Base-by-base conservation (phyloP, 305 asterid species). In the Rubia tinctorum region DNA sequence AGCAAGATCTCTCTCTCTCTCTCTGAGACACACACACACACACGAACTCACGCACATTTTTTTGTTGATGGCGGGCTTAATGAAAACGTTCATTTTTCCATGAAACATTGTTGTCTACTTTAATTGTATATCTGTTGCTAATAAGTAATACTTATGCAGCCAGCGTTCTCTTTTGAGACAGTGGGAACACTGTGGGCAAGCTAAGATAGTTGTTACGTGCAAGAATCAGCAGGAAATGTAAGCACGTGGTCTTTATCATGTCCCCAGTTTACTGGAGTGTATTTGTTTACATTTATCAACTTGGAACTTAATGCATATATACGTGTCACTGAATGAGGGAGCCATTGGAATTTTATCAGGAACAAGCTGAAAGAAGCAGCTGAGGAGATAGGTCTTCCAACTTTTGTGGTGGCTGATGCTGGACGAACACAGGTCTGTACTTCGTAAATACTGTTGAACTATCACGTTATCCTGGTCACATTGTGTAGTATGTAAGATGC, bases 191-290 rank as follows among this genome's bases (percentile, higher is more conserved):
- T 80, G 90, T 34, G 97, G 99, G 51, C 97, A 94, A 77, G 91
- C 99, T 76, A 94, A 94, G 79, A 94, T 94, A 76, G 97, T 94
- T 14, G 93, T 94, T 49, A 87, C 96, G 8, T 94, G 99, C 95
- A 94, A 89, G 89, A 94, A 90, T 87, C 97, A 88, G 85, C 97
- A 88, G 81, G 99, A 94, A 90, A 94, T 94, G 99, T 91, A 88
- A 90, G 97, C 74, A 74, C 80, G 72, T 77, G 76, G 75, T 25
- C 64, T 70, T 74, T 40, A 59, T 56, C 69, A 44, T 81, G 39
- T 71, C 66, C 59, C 81, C 56, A 68, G 62, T 34, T 25, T 5
- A 45, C 39, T 59, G 60, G 30, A 30, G 59, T 65, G 27, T 37
- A 25, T 45, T 43, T 49, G 63, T 42, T 44, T n/a, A 47, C 49